Conservation (phyloP, 176 grass and related monocot species). For the Bromus sterilis region DNA sequence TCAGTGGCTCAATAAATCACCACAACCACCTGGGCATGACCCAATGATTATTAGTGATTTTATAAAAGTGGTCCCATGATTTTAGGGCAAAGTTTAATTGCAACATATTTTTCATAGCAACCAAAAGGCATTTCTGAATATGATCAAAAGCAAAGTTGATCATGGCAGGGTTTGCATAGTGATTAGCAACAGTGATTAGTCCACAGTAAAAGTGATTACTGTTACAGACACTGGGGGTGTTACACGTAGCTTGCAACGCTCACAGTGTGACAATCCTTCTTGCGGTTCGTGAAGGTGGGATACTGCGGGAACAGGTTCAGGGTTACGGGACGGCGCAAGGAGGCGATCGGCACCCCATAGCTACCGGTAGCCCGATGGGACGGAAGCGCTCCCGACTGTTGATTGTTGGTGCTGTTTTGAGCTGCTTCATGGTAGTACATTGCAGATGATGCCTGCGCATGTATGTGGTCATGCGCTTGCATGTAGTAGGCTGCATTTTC, state of each 20-base stretch:
- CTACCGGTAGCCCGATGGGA: background rate
- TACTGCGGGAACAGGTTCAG: conserved; percentile 54
- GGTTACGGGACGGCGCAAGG: conserved; percentile 4
- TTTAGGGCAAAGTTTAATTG: too few relatives aligned
- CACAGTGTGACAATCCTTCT: background rate
- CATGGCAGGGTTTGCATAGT: too few relatives aligned
- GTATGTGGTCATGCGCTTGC: background rate
- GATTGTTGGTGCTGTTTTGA: background rate
- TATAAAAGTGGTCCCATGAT: too few relatives aligned
- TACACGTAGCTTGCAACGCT: background rate
- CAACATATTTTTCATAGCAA: too few relatives aligned
- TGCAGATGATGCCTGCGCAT: background rate
- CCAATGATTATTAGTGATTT: too few relatives aligned
- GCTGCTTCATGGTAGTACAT: background rate
- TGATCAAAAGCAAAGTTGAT: too few relatives aligned
- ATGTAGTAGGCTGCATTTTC: conserved; percentile 18
- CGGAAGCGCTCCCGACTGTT: background rate
- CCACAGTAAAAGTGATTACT: too few relatives aligned
- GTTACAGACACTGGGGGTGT: too few relatives aligned
- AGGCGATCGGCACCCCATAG: background rate
- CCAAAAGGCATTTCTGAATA: too few relatives aligned
- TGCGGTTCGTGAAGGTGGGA: conserved; percentile 18
- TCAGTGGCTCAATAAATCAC: too few relatives aligned
- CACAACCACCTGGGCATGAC: too few relatives aligned
- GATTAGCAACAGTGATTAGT: too few relatives aligned